Conservation (phyloP, 257 asterid species). For the Echites panduratus region DNA sequence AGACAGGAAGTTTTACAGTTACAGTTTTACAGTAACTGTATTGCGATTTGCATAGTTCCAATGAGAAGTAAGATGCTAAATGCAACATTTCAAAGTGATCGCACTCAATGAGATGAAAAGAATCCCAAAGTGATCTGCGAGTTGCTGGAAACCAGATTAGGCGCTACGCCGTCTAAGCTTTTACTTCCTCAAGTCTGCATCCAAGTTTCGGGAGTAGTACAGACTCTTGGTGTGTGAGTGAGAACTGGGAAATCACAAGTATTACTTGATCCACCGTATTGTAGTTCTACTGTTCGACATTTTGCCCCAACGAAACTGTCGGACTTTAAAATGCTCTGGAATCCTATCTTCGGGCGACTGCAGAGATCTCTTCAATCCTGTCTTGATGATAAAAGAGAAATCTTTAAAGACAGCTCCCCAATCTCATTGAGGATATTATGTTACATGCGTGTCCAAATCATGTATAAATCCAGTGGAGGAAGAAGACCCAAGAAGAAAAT, state of each 20-base stretch:
- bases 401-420: constrained; percentile 3
- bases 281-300: constrained; percentile 12
- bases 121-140: background rate
- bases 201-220: background rate
- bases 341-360: constrained; percentile 16
- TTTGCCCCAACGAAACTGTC: constrained; percentile 8
- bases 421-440: constrained; percentile 14
- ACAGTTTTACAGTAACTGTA: no score
- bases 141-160: background rate
- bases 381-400: constrained; percentile 7
- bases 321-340: constrained; percentile 15
- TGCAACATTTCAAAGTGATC: background rate
- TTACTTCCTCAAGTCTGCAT: background rate
- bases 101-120: no score
- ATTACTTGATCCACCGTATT: background rate
- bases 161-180: background rate
- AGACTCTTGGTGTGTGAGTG: background rate
- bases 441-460: constrained; percentile 32
- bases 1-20: no score
- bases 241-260: background rate
- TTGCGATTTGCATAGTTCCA: no score
- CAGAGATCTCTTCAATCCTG: constrained; percentile 10
- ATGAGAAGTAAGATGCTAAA: no score
- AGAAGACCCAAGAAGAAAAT: constrained; percentile 71
- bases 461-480: constrained; percentile 56